phyloP scores from a whole-genome alignment of 805 yeast species.

The Yamadazyma akitaensis region DNA sequence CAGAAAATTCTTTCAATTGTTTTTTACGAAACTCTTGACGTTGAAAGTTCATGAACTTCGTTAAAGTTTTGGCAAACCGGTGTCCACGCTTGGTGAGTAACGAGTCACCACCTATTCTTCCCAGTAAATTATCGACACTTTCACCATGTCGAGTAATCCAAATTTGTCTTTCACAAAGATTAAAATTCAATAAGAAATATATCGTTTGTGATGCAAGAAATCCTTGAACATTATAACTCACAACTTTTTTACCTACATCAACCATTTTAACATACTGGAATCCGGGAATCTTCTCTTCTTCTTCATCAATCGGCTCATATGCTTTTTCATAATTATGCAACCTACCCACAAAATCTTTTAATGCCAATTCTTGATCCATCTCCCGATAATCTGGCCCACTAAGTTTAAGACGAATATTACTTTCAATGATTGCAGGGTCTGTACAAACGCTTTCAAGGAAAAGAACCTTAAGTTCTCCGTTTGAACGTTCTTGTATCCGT shows the following conservation, averaged over 20 bases:
- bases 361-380: conserved; percentile 78
- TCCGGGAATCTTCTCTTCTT: conserved; percentile 62
- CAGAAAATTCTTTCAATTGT: conserved; percentile 54
- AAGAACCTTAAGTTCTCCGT: conserved; percentile 68
- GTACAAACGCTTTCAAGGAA: conserved; percentile 87
- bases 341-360: conserved; percentile 78
- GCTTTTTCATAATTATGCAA: conserved; percentile 81
- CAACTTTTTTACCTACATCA: conserved; percentile 91
- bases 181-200: conserved; percentile 84
- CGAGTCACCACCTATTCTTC: conserved; percentile 92
- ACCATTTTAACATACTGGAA: conserved; percentile 93
- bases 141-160: conserved; percentile 97
- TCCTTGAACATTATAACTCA: conserved; percentile 82
- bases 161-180: conserved; percentile 82
- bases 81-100: conserved; percentile 73
- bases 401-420: conserved; percentile 78
- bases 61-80: conserved; percentile 68
- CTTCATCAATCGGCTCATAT: conserved; percentile 85
- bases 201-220: conserved; percentile 91
- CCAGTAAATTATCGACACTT: conserved; percentile 76
- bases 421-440: conserved; percentile 72
- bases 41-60: conserved; percentile 70
- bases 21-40: conserved; percentile 62
- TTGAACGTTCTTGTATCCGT: conserved; percentile 52
- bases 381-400: conserved; percentile 90